Conservation (phyloP, 306 rosid species). For the Medicago lupulina region DNA sequence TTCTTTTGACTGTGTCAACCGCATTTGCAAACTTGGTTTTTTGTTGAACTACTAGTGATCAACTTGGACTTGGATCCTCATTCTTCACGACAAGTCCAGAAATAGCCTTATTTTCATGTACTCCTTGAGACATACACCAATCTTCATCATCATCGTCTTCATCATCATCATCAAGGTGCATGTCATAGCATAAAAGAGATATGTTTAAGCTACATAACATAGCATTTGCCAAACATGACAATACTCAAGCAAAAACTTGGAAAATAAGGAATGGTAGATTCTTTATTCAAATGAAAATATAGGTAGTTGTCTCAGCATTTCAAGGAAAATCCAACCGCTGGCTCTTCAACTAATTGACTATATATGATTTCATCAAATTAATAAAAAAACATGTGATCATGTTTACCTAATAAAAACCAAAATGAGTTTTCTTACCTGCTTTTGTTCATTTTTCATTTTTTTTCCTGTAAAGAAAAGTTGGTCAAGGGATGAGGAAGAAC, state of each 20-base stretch:
- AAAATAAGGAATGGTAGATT: neutral
- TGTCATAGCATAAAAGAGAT: conserved; percentile 32
- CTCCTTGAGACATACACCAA: neutral
- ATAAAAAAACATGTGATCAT: too few relatives aligned
- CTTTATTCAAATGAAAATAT: neutral
- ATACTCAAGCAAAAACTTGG: neutral
- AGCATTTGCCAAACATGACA: neutral
- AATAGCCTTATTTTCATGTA: neutral
- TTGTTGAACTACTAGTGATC: neutral
- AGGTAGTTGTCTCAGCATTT: too few relatives aligned
- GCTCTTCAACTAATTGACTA: too few relatives aligned
- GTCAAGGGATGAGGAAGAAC: too few relatives aligned
- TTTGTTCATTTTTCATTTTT: too few relatives aligned
- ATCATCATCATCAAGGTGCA: too few relatives aligned
- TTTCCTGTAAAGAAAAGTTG: too few relatives aligned
- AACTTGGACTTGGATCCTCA: conserved; percentile 2
- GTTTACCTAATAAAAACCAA: too few relatives aligned
- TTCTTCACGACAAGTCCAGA: neutral
- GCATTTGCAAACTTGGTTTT: conserved; percentile 4
- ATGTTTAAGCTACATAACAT: neutral
- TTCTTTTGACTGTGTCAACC: neutral
- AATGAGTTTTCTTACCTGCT: too few relatives aligned
- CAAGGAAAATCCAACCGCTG: neutral
- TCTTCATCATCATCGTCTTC: too few relatives aligned
- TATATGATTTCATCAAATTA: too few relatives aligned